Evolutionary conservation across 306 rosid genomes (phyloP), one percentile per base, ranked within the genome.

Genomic region (Ormosia emarginata): DNA sequence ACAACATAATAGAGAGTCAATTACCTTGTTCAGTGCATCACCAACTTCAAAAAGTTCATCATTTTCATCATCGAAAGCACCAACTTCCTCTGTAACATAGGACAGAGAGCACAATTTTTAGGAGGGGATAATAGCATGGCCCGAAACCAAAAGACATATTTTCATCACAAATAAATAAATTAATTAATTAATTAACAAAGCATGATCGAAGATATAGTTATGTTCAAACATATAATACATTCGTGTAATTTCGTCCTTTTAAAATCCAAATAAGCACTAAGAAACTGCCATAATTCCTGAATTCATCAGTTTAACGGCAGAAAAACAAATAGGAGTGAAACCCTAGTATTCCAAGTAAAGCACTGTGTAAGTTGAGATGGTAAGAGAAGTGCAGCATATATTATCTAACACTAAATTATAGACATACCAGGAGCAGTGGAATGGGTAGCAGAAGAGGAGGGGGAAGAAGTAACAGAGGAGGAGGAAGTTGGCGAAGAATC

Each of bases 31-130:
- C 75, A 71, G 75, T 10, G 71, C 83, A 24, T 73, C 87, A 66
- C 78, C 76, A 36, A 58, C 88, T 61, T 70, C 90, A 14, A 82
- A 53, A 40, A 68, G 59, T 49, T 32, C 24, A 62, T 65, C 90
- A 63, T 68, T 77, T 11, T 83, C 88, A 62, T 67, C 84, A 65
- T 83, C 88, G 4, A 84, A 84, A 41, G 79, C 49, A 34, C 85
- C 95, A 80, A 67, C 87, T 41, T 86, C 89, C 88, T 88, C 99
- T 95, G 96, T 79, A 85, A 80, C 77, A 76, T 39, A 8, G 64
- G 18, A 71, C 69, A 82, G 8, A 33, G 34, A 62, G 44, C 79
- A 43, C 37, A 71, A 7, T 36, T n/a, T 71, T 79, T 29, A 80
- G 74, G 18, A 57, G 65, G 40, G 7, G 67, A 59, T 57, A 47